phyloP scores from a whole-genome alignment of 768 basidiomycete species.

The Mycena albidolilacea region DNA sequence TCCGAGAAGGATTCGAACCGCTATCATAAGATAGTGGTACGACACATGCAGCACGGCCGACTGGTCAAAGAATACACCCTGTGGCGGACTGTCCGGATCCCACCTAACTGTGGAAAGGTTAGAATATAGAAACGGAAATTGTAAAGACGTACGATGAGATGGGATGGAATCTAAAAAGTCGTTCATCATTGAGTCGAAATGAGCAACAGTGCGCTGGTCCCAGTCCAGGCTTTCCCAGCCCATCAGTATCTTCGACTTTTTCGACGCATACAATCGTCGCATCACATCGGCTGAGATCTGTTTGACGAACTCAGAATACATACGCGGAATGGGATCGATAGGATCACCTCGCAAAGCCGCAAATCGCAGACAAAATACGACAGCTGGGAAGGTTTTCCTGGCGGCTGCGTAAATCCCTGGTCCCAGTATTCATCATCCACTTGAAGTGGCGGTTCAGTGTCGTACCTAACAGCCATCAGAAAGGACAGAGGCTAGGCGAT shows the following conservation, averaged over 20 bases:
- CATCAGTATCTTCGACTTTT: conserved; percentile 54
- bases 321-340: not conserved
- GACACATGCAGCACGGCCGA: conserved; percentile 52
- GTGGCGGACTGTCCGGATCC: conserved; percentile 30
- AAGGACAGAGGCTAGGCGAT: not conserved
- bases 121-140: not conserved
- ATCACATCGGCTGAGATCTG: conserved; percentile 70
- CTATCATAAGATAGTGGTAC: conserved; percentile 60
- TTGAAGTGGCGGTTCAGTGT: conserved; percentile 76
- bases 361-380: conserved; percentile 67
- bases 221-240: conserved; percentile 67
- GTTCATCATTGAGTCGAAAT: conserved; percentile 73
- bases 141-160: conserved; percentile 58
- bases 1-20: conserved; percentile 49
- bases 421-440: conserved; percentile 56
- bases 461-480: conserved; percentile 61
- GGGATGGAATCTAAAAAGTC: conserved; percentile 75
- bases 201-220: conserved; percentile 68
- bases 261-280: conserved; percentile 67
- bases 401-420: no score
- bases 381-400: conserved; percentile 57
- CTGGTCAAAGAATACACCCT: conserved; percentile 38
- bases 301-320: not conserved
- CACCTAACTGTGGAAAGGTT: conserved; percentile 35
- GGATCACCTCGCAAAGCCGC: conserved; percentile 54